A percentile compares a stretch with the other conserved stretches of the same genome.
These are phyloP conservation scores for Pachysandra terminalis DNA, from an alignment of 164 flowering plant genomes.

Conservation along the genomic window DNA sequence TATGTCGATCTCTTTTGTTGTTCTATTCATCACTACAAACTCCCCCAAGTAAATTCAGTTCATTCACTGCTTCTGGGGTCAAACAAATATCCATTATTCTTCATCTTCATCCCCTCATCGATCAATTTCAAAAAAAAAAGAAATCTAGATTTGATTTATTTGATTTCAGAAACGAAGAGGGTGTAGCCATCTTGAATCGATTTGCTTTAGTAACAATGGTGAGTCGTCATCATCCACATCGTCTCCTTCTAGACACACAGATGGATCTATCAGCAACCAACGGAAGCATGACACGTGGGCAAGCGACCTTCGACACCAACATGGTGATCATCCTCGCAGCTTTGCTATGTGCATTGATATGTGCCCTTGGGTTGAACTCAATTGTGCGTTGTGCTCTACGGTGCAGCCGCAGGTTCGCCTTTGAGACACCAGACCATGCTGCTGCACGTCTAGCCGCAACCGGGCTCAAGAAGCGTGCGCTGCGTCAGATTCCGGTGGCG, in stretches of 20 bases:
- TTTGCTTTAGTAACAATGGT: background rate
- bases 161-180: background rate
- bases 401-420: conserved; percentile 34
- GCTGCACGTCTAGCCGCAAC: conserved; percentile 29
- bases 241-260: conserved; percentile 17
- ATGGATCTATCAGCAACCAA: conserved; percentile 1
- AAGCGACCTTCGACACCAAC: conserved; percentile 63
- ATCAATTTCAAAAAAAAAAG: background rate
- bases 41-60: background rate
- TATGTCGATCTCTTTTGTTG: conserved; percentile 12
- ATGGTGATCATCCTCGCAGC: conserved; percentile 80
- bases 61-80: too few relatives aligned
- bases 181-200: background rate
- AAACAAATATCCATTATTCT: too few relatives aligned
- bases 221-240: conserved; percentile 8
- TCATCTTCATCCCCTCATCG: too few relatives aligned
- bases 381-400: conserved; percentile 54
- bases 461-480: conserved; percentile 53
- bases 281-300: conserved; percentile 18
- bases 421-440: conserved; percentile 31
- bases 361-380: conserved; percentile 68
- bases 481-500: conserved; percentile 55
- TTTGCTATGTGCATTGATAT: conserved; percentile 54
- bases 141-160: background rate
- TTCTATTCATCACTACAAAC: background rate